Conservation (phyloP, 495 filamentous ascomycete species). For the Mytilinidion resinicola region DNA sequence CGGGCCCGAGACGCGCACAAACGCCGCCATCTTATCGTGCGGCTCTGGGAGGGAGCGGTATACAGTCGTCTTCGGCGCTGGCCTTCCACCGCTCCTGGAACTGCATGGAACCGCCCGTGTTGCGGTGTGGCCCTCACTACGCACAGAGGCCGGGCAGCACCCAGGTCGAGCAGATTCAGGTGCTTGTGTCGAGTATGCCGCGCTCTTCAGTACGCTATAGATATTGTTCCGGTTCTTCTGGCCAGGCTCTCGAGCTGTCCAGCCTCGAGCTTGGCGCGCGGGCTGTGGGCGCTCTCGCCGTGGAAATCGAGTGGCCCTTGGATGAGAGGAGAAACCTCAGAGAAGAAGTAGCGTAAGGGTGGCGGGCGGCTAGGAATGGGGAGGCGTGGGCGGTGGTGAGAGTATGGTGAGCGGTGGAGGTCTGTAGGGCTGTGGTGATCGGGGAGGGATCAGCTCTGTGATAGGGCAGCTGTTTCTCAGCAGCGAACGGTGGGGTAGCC, state of each 20-base stretch:
- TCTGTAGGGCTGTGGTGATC: slow-evolving; percentile 1
- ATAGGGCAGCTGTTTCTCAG: not conserved
- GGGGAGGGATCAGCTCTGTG: slow-evolving; percentile 1
- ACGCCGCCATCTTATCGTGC: slow-evolving; percentile 63
- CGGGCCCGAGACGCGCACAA: slow-evolving; percentile 93
- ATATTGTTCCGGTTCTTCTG: no score
- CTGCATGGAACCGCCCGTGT: slow-evolving; percentile 25
- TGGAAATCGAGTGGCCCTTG: no score
- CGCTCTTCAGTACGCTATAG: not conserved
- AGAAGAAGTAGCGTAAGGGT: not conserved
- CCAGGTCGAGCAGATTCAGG: not conserved
- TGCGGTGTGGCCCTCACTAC: not conserved
- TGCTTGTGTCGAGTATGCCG: not conserved
- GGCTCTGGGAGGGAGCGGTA: not conserved
- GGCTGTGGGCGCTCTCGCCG: no score
- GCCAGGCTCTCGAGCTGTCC: no score
- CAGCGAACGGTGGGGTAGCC: not conserved
- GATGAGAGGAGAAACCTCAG: no score
- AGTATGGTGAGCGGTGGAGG: not conserved
- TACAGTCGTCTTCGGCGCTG: slow-evolving; percentile 18
- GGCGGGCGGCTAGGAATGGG: not conserved
- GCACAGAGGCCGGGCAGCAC: no score
- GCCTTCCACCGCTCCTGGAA: slow-evolving; percentile 12
- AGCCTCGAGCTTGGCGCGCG: no score
- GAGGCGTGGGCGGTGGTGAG: not conserved